phyloP scores from a whole-genome alignment of 2,329 filamentous ascomycete species.

The Aspergillus alliaceus region DNA sequence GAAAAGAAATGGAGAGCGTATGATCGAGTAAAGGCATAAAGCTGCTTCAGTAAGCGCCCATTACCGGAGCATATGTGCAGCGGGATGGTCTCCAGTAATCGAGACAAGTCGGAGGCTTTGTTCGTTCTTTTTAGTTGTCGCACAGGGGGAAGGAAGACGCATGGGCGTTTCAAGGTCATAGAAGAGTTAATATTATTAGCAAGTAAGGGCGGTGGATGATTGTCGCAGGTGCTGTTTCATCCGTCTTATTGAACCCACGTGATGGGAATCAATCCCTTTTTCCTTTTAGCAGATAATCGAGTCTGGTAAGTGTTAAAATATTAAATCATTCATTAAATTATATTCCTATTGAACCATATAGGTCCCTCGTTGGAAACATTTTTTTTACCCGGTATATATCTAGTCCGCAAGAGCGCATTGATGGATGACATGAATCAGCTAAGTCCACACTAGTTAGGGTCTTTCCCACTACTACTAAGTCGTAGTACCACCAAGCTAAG shows the following conservation, averaged over 20 bases:
- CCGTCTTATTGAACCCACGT: background rate
- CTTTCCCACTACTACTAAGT: too few species aligned
- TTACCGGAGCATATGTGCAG: background rate
- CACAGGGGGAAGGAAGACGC: background rate
- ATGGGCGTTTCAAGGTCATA: background rate
- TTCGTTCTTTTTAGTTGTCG: background rate
- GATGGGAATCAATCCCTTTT: background rate
- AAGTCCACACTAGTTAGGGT: background rate
- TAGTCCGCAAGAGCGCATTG: too few species aligned
- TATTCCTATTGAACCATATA: background rate
- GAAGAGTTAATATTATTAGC: background rate
- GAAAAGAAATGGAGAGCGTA: background rate
- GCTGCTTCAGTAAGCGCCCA: background rate
- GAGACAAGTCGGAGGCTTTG: background rate
- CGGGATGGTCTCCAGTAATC: background rate
- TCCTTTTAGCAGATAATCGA: too few species aligned
- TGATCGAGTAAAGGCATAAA: background rate
- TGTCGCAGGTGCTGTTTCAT: conserved; percentile 1
- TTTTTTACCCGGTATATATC: too few species aligned
- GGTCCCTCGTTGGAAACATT: too few species aligned
- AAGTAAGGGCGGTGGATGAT: background rate
- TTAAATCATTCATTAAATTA: too few species aligned
- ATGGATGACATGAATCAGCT: background rate
- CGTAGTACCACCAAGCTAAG: background rate
- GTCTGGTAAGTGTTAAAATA: too few species aligned